phyloP scores from a whole-genome alignment of 139 green algal species.

The Mesotaenium endlicherianum region DNA sequence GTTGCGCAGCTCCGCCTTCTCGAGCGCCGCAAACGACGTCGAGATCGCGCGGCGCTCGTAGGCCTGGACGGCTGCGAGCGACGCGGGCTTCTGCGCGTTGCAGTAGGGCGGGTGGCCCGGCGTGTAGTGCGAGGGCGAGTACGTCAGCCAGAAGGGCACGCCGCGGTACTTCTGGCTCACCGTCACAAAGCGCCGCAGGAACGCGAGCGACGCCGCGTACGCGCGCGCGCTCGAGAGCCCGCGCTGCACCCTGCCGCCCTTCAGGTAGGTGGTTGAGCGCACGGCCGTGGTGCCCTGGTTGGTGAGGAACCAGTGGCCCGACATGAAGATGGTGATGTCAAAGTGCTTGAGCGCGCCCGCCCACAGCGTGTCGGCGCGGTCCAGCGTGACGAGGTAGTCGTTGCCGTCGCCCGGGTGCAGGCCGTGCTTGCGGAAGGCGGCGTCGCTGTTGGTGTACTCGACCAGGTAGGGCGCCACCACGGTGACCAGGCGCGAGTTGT shows the following conservation, averaged over 20 bases:
- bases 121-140: conserved; percentile 38
- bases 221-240: not conserved
- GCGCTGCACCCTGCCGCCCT: not conserved
- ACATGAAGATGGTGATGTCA: conserved; percentile 44
- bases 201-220: conserved; percentile 2
- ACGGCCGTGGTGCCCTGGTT: conserved; percentile 11
- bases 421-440: not conserved
- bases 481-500: conserved; percentile 10
- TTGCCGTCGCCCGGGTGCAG: not conserved
- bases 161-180: conserved; percentile 3
- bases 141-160: conserved; percentile 42
- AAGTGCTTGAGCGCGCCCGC: not conserved
- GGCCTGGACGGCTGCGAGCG: not conserved
- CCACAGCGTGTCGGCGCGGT: conserved; percentile 21
- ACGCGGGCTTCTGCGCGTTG: not conserved
- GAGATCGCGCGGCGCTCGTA: not conserved
- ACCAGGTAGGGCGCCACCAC: conserved; percentile 26
- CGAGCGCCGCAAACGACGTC: not conserved
- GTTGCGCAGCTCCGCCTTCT: not conserved
- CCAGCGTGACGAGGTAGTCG: conserved; percentile 21
- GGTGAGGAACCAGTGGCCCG: conserved; percentile 33
- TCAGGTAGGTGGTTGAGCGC: conserved; percentile 2
- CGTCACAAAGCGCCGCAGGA: conserved; percentile 13
- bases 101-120: not conserved
- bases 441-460: conserved; percentile 4